Base-by-base conservation (phyloP, 768 basidiomycete genomes). In the Tylopilus subfusipes region DNA sequence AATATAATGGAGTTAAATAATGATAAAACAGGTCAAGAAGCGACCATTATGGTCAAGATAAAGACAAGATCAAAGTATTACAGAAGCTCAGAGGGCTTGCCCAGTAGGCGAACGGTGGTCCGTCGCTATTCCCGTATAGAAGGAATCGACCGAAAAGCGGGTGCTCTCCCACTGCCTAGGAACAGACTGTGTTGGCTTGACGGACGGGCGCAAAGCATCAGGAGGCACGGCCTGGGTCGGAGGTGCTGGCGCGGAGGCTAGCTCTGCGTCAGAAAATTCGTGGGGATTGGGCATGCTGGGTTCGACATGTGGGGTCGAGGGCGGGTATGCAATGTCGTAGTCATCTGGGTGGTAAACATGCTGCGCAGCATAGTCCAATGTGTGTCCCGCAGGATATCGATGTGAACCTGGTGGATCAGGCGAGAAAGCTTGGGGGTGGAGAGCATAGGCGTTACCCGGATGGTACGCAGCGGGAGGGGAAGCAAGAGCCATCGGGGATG, bases 121-220 rank as follows among this genome's bases (percentile, higher is more conserved):
- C 4, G 38, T 22, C 18, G 24, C 43, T 19, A 62, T 61, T 47
- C 68, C 66, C 1, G 60, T 22, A 13, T 70, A 70, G 31, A 70
- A 70, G 11, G 69, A 72, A 53, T 70, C 70, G 24, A 63, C 30
- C 11, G 69, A 72, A 11, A 48, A 57, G 42, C 59, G 70, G 27
- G 50, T 34, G 29, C 50, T 49, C 42, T 48, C 29, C 45, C 50
- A 44, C 34, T 54, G 60, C 19, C 52, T 56, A 2, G 61, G 54
- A 30, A 34, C 38, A 18, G 43, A 31, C 5, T 22, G 29, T 9
- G 44, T 40, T 4, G 39, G 36, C 6, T 43, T 25, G 48, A 52
- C 51, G 22, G 68, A 52, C 5, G 62, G 64, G 18, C 56, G 66
- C 16, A 63, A 40, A 7, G 56, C 52, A 36, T 40, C 12, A 3